Base-by-base conservation (phyloP, 2,329 filamentous ascomycete genomes). In the Trichoderma afroharzianum region DNA sequence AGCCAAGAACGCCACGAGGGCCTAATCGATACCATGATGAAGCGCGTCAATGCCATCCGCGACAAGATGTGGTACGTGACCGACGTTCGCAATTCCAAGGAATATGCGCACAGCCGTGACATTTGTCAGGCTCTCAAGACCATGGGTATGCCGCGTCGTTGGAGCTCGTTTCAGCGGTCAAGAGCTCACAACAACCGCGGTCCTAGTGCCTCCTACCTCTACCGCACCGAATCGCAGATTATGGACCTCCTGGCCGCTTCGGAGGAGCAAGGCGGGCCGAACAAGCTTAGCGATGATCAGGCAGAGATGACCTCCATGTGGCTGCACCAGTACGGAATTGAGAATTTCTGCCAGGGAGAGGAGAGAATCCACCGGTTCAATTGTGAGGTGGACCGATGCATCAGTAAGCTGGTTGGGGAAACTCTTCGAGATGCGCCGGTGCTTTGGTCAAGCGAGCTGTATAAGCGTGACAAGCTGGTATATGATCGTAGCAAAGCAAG, bases 31-130 rank as follows among this genome's bases (percentile, higher is more conserved):
- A 86, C 89, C 6, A 93, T 94, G 88, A 92, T 93, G 86, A 86
- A 86, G 72, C 89, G 89, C 6, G 86, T 96, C 47, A 89, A 91
- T 71, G 90, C 92, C 26, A 86, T 98, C 50, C 90, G 96, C 55
- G 93, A 97, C 80, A 98, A 98, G 85, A 97, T 98, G 93, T 99
- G 96, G 96, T 99, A 97, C 79, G 93, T 96, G 72, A 95, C 93
- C 1, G 94, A 98, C 80, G 95, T 98, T 32, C 92, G 93, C 73
- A 95, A 95, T 76, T 98, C 96, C 4, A 92, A 91, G 63, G 90
- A 91, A 11, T 98, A 98, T 77, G 93, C 96, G 72, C 92, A 97
- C 75, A 94, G 93, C 50, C 91, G 91, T 72, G 93, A 95, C 74
- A 91, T 98, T 61, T 93, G 94, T 6, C 88, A 93, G 72, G 96